Evolutionary conservation across 768 basidiomycete species (phyloP), one percentile per base, ranked within the genome.

Genomic region (Mycena epipterygia): DNA sequence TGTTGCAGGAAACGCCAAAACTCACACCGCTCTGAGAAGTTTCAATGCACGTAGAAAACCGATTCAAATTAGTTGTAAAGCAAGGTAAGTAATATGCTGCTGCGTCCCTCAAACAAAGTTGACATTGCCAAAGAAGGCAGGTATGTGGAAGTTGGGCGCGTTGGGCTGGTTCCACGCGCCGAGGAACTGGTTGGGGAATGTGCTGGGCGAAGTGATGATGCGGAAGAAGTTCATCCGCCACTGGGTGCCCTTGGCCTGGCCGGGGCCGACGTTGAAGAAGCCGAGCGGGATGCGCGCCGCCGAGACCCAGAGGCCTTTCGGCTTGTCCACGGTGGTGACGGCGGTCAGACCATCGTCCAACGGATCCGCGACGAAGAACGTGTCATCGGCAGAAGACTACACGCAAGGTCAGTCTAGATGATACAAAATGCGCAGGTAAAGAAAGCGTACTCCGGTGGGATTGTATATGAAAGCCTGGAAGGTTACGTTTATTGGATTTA

Each of bases 181-280:
- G 48, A 64, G 64, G 56, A 67, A 72, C 55, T 72, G 70, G 9
- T 17, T 66, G 3, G 70, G 70, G 70, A 72, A 72, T 14, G 65
- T 72, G 14, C 30, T 35, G 16, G 55, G 60, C 16, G 35, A 25
- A 19, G 70, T 72, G 55, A 72, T 59, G 41, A 72, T 72, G 56
- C 70, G 70, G 70, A 72, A 72, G 23, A 67, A 72, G 42, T 72
- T 72, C 70, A 72, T 72, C 46, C 70, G 70, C 70, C 70, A 72
- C 39, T 53, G 46, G 14, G 70, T 72, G 46, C 70, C 70, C 46
- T 67, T 63, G 12, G 70, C 70, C 32, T 41, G 17, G 30, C 70
- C 70, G 61, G 60, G 19, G 55, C 63, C 70, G 39, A 72, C 66
- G 49, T 72, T 72, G 70, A 72, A 72, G 32, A 72, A 46, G 32